These are phyloP conservation scores for Hysterangium stoloniferum DNA, from an alignment of 768 basidiomycete genomes.

Conservation along the genomic window DNA sequence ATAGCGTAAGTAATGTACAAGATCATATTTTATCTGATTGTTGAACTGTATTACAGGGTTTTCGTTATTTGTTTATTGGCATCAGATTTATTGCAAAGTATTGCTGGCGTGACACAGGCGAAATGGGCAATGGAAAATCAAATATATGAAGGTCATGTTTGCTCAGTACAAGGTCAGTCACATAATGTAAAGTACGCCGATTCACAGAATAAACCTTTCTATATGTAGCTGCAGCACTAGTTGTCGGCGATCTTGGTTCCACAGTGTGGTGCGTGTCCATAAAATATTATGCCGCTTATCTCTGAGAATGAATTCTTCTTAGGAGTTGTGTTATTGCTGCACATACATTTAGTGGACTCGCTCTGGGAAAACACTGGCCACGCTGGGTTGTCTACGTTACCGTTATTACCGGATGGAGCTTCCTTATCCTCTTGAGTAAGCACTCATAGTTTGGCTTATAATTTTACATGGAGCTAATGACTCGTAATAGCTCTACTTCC, in stretches of 20 bases:
- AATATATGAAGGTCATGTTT: constrained; percentile 6
- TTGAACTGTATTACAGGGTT: neutral
- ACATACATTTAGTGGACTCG: constrained; percentile 7
- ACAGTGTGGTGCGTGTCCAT: constrained; percentile 4
- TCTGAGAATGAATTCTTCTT: neutral
- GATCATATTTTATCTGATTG: neutral
- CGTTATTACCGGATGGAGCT: constrained; percentile 2
- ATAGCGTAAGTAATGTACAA: neutral
- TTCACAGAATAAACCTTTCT: neutral
- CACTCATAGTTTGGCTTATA: neutral
- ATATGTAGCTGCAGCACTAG: constrained; percentile 2
- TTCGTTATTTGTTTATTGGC: constrained; percentile 7
- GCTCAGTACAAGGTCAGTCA: constrained; percentile 6
- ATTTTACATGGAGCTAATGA: neutral
- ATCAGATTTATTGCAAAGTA: constrained; percentile 10
- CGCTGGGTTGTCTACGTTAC: constrained; percentile 1
- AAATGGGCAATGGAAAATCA: constrained; percentile 8
- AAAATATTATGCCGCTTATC: neutral
- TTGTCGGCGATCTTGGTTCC: constrained; percentile 9
- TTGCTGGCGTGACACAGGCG: constrained; percentile 7
- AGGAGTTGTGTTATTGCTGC: constrained; percentile 13
- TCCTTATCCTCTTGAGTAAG: constrained; percentile 6
- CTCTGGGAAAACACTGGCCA: constrained; percentile 10
- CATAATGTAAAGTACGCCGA: neutral
- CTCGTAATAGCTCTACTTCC: neutral